Evolutionary conservation across 345 rosid genomes (phyloP), one percentile per base, ranked within the genome.

Genomic region (Eucalyptus erythrocorys): DNA sequence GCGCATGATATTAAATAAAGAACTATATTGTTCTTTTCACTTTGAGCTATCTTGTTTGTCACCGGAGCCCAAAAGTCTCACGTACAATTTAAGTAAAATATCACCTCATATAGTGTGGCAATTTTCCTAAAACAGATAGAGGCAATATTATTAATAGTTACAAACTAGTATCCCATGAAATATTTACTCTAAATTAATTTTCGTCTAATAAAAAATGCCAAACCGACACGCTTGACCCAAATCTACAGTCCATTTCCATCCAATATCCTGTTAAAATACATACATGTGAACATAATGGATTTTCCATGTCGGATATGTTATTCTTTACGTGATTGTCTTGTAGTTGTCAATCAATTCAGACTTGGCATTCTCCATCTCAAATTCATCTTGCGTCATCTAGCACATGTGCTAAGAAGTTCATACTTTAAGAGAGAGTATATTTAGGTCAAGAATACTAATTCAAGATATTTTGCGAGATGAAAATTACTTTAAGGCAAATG

Each of bases 231-330:
- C 27, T 71, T 10, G 14, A 71, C 26, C 45, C 13, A 71, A 71
- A 71, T 19, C 14, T 19, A 71, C 2, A 7, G 7, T 71, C 8
- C 1, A 0, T 0, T 37, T 71, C 26, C 0, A 1, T 71, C 8
- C 7, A 71, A 37, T 34, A 10, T 19, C 40, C 0, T 71, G 4
- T 34, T 19, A 0, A 71, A 17, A 37, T 0, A 4, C 42, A 8
- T 66, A 66, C 4, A 21, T 34, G 42, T 68, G 12, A 32, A 8
- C 4, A 32, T 32, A 68, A 12, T 68, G 24, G 3, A 68, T 68
- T 16, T 66, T 0, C 22, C 6, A 32, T 16, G 0, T 68, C 0
- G 4, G 42, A 32, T 66, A 32, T 32, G 42, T 68, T 17, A 32
- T 68, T 68, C 42, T 32, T 68, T 32, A 16, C 24, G 1, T 68